Evolutionary conservation across 1,284 basidiomycete genomes (phyloP).

Genomic region (Ustilago nuda): DNA sequence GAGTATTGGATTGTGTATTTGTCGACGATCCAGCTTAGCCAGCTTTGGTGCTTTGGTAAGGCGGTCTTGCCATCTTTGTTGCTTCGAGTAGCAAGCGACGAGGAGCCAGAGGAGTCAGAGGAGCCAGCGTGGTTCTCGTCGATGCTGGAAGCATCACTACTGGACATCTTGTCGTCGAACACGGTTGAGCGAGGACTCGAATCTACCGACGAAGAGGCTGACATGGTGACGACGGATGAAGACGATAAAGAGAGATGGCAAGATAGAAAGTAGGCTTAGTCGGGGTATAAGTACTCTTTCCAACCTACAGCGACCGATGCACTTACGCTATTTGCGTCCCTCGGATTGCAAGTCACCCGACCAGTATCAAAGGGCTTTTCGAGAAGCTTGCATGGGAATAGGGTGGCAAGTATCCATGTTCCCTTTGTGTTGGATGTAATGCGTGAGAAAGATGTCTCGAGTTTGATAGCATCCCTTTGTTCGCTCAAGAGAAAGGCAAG

Average conservation of each 20-base stretch:
- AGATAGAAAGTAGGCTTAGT: no score
- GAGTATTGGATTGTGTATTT: conserved; percentile 39
- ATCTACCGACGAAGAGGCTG: background rate
- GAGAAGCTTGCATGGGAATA: background rate
- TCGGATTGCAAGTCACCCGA: background rate
- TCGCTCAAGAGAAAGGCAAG: background rate
- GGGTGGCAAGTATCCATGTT: background rate
- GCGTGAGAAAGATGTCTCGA: background rate
- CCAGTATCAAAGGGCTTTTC: background rate
- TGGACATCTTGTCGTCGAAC: conserved; percentile 2
- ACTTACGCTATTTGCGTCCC: no score
- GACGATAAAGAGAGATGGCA: no score
- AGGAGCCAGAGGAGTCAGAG: background rate
- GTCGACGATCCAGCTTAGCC: conserved; percentile 22
- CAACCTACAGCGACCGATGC: no score
- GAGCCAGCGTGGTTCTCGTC: background rate
- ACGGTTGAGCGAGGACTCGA: background rate
- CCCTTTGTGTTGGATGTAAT: background rate
- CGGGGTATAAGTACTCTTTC: no score
- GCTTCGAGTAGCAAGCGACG: background rate
- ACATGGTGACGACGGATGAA: background rate
- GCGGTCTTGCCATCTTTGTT: conserved; percentile 7
- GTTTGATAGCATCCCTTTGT: background rate
- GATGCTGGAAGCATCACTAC: background rate
- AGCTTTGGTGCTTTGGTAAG: conserved; percentile 10